Evolutionary conservation across 495 filamentous ascomycete species (phyloP).

Genomic region (Penicillium silybi): DNA sequence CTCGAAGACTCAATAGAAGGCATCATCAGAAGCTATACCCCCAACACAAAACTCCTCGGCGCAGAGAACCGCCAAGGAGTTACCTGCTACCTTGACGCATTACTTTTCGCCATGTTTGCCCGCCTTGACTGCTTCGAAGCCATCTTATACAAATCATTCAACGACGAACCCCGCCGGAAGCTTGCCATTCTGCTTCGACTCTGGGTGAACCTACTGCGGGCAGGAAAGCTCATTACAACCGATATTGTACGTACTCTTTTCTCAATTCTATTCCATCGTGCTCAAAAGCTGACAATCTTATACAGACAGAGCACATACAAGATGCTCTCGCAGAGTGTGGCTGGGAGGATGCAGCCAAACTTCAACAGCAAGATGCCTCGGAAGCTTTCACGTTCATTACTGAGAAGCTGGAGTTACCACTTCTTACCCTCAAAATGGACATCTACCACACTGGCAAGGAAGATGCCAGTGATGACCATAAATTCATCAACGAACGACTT

Average conservation of each 20-base stretch:
- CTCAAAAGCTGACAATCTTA: constrained; percentile 25
- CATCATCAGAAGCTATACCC: constrained; percentile 68
- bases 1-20: constrained; percentile 78
- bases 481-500: constrained; percentile 84
- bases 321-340: constrained; percentile 81
- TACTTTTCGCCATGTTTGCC: constrained; percentile 98
- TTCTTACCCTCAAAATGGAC: constrained; percentile 90
- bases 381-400: constrained; percentile 96
- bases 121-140: constrained; percentile 85
- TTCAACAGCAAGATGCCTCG: constrained; percentile 87
- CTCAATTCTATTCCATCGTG: neutral
- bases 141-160: constrained; percentile 70
- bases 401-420: constrained; percentile 77
- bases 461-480: constrained; percentile 81
- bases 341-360: constrained; percentile 74
- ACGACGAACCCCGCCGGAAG: constrained; percentile 62
- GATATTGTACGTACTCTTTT: constrained; percentile 63
- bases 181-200: constrained; percentile 72
- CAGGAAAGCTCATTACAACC: constrained; percentile 76
- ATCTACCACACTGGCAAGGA: constrained; percentile 88
- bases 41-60: constrained; percentile 68
- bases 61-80: constrained; percentile 82
- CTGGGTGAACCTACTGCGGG: constrained; percentile 89
- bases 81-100: constrained; percentile 86
- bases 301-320: constrained; percentile 77